Base-by-base conservation (phyloP, 352 stramenopile species). In the Phytopythium litorale region DNA sequence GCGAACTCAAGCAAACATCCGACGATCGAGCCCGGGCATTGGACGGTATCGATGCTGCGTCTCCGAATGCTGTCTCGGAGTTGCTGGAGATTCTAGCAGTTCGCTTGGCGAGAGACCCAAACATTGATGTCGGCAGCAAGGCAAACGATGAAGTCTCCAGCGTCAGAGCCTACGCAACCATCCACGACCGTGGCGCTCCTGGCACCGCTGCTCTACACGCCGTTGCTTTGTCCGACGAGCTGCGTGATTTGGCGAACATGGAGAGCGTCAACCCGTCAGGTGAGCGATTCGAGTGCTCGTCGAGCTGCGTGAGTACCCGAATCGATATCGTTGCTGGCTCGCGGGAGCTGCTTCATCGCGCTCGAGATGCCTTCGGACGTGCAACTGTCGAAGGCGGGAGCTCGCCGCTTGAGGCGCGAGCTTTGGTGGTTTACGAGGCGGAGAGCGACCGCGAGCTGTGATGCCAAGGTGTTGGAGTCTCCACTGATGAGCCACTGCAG, bases 281-380 rank as follows among this genome's bases (percentile, higher is more conserved):
- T 74, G 64, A 45, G 66, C 56, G 51, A 57, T 72, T 74, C 58
- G 48, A 49, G 11, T 79, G 71, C 61, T 46, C 38, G 7, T 55
- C 60, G 40, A 70, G 68, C 70, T 40, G 62, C 6, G 66, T 74
- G 38, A 30, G 49, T 59, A 63, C 57, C 55, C 71, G 58, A 43
- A 43, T 79, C 7, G 43, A 79, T 42, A 54, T 76, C 25, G 51
- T 56, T 35, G 30, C 60, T 59, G 73, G 58, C 43, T 76, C 71
- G 6, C 38, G 67, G 53, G 71, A 73, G 35, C 13, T 65, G 12
- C 38, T 79, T 9, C 40, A 25, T 42, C 53, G 30, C 43, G 53
- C 72, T 12, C 37, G 21, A 0, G 32, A 57, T 19, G 51, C 51
- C 1, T 43, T 57, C 11, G 21, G 23, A 3, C n/a, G 35, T 8